Conservation (phyloP, 1,139 yeast genomes). For the Wickerhamiella pararugosa region DNA sequence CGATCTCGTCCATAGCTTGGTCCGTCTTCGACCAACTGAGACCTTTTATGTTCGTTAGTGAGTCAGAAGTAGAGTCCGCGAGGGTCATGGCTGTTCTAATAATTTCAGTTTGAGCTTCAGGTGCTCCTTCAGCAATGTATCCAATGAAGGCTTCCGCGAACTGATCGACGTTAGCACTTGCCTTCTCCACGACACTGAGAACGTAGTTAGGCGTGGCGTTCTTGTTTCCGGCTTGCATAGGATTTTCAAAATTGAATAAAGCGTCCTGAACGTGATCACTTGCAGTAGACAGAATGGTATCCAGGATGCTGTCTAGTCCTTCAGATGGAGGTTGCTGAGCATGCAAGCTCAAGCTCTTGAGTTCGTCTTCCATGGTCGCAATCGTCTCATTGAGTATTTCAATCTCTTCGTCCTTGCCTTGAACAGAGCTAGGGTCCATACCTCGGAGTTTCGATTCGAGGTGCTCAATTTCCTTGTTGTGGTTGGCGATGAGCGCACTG, state of each 20-base stretch:
- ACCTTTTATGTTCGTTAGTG: conserved; percentile 59
- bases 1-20: conserved; percentile 29
- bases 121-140: conserved; percentile 62
- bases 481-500: conserved; percentile 45
- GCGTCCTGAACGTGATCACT: conserved; percentile 62
- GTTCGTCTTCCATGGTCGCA: conserved; percentile 47
- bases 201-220: conserved; percentile 63
- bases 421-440: conserved; percentile 36
- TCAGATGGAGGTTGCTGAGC: conserved; percentile 41
- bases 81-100: conserved; percentile 56
- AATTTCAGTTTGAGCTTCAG: conserved; percentile 52
- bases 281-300: conserved; percentile 56
- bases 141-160: conserved; percentile 70
- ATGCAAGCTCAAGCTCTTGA: conserved; percentile 33
- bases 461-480: conserved; percentile 47
- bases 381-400: conserved; percentile 62
- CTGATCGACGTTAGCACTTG: conserved; percentile 61
- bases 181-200: conserved; percentile 54
- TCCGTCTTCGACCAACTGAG: conserved; percentile 18
- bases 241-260: conserved; percentile 55
- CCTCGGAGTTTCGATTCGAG: conserved; percentile 47
- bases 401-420: conserved; percentile 62
- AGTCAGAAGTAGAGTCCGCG: conserved; percentile 48
- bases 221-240: conserved; percentile 74
- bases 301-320: conserved; percentile 46